Evolutionary conservation across 495 filamentous ascomycete genomes (phyloP).

Genomic region (Cairneyella variabilis): DNA sequence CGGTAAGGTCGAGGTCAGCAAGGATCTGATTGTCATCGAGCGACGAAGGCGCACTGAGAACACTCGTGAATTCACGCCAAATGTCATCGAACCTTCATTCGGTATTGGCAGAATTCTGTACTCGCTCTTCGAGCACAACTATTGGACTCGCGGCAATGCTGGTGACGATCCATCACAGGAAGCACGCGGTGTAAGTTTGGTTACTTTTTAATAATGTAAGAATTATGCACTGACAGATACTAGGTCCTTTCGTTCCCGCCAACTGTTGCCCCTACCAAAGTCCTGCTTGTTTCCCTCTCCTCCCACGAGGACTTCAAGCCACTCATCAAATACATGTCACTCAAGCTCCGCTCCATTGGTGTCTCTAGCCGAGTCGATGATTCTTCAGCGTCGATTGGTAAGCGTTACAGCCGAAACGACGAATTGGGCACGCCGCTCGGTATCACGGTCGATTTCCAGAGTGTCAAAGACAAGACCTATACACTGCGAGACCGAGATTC

Average conservation of each 20-base stretch:
- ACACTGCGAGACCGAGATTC: conserved; percentile 72
- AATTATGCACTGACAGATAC: conserved; percentile 16
- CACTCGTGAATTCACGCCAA: conserved; percentile 60
- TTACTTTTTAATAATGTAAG: too few relatives aligned
- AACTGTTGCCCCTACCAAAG: conserved; percentile 68
- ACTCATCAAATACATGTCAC: conserved; percentile 49
- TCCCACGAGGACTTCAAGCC: conserved; percentile 57
- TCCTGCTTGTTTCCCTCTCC: conserved; percentile 70
- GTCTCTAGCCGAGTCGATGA: conserved; percentile 66
- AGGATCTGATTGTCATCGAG: conserved; percentile 54
- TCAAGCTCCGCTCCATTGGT: conserved; percentile 54
- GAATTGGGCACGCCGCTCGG: conserved; percentile 71
- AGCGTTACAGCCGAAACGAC: conserved; percentile 69
- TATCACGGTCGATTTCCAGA: conserved; percentile 73
- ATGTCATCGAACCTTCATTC: conserved; percentile 71
- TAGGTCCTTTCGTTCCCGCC: conserved; percentile 74
- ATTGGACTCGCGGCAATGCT: conserved; percentile 61
- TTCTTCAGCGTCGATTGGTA: conserved; percentile 67
- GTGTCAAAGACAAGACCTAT: conserved; percentile 62
- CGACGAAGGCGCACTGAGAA: conserved; percentile 50
- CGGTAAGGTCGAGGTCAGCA: conserved; percentile 54
- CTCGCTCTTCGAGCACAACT: conserved; percentile 58
- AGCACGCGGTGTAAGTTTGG: conserved; percentile 58
- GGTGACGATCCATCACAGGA: conserved; percentile 67
- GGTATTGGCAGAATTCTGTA: conserved; percentile 69